phyloP scores from a whole-genome alignment of 805 yeast species.

The Starmerella bacillaris region DNA sequence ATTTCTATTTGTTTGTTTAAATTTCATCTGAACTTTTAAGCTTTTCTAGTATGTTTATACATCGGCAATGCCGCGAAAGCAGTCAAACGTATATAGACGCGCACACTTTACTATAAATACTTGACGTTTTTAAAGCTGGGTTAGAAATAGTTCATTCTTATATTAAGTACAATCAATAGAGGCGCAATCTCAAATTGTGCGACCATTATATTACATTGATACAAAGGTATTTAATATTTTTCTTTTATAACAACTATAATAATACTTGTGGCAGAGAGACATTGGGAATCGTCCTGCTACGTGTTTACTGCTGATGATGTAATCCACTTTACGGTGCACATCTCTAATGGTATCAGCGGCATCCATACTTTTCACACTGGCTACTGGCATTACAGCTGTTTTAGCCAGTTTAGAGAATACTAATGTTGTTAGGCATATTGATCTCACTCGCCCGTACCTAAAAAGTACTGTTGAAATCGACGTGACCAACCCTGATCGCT shows the following conservation, averaged over 20 bases:
- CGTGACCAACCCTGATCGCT: slow-evolving; percentile 38
- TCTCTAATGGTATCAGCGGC: background rate
- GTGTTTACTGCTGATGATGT: background rate
- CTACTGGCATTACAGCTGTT: background rate
- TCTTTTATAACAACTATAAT: no score
- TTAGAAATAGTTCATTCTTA: no score
- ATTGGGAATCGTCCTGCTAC: background rate
- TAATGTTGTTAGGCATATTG: slow-evolving; percentile 39
- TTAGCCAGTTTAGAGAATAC: slow-evolving; percentile 36
- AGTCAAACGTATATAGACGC: no score
- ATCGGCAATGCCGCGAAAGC: no score
- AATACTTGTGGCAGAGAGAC: no score
- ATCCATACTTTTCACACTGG: background rate
- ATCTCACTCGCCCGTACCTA: slow-evolving; percentile 46
- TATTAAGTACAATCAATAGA: no score
- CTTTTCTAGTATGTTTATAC: no score
- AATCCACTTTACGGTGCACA: background rate
- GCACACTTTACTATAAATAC: no score
- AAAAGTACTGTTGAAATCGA: slow-evolving; percentile 41
- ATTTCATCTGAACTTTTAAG: no score
- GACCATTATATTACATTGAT: background rate
- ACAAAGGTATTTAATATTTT: background rate
- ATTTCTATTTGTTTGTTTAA: no score
- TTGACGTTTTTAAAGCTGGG: no score
- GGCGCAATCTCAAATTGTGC: no score